Evolutionary conservation across 1,284 basidiomycete genomes (phyloP).

Genomic region (Trichosporon asahii): DNA sequence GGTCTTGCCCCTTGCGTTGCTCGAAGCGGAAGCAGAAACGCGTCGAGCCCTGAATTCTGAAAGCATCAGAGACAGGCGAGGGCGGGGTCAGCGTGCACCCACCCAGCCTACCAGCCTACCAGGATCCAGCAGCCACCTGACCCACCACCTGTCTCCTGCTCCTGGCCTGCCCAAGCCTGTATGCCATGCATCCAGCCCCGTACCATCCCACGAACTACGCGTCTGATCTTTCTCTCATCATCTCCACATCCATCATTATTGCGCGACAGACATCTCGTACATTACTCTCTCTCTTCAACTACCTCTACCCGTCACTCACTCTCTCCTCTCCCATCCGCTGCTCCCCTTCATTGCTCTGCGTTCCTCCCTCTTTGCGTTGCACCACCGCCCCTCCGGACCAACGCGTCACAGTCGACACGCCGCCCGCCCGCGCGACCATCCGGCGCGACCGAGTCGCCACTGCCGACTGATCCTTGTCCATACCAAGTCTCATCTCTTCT

Average conservation of each 20-base stretch:
- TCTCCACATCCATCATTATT: slow-evolving; percentile 5
- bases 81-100: background rate
- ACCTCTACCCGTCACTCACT: background rate
- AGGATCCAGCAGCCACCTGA: background rate
- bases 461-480: background rate
- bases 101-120: background rate
- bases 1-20: background rate
- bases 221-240: slow-evolving; percentile 10
- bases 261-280: background rate
- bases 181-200: background rate
- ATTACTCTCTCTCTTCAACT: background rate
- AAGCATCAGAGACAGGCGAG: background rate
- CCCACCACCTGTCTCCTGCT: background rate
- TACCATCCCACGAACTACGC: slow-evolving; percentile 8
- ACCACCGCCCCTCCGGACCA: background rate
- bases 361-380: background rate
- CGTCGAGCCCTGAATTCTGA: slow-evolving; percentile 9
- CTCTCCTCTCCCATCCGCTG: background rate
- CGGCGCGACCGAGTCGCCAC: slow-evolving; percentile 1
- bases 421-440: background rate
- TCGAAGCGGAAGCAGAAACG: slow-evolving; percentile 2
- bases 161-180: no score
- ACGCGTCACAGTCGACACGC: slow-evolving; percentile 6
- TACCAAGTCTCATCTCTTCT: background rate
- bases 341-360: background rate